Evolutionary conservation across 768 basidiomycete genomes (phyloP).

Genomic region (Podaxis sp.): DNA sequence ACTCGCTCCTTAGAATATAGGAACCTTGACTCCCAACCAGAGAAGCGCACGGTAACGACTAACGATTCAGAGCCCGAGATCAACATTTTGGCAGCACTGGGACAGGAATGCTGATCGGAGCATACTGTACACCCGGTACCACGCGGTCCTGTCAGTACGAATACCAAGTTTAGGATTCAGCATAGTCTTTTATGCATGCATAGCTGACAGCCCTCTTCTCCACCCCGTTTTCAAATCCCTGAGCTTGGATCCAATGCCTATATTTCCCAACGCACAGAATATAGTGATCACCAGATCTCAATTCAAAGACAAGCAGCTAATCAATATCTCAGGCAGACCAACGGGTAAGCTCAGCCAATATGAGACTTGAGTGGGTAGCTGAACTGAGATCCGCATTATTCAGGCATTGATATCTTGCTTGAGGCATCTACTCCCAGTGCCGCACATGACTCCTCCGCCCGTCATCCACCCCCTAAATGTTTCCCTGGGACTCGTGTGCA

Average conservation of each 20-base stretch:
- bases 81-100: too few relatives aligned
- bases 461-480: background rate
- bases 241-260: background rate
- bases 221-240: background rate
- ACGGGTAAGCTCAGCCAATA: background rate
- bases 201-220: background rate
- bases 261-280: background rate
- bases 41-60: too few relatives aligned
- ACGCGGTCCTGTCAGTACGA: too few relatives aligned
- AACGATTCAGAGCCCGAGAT: too few relatives aligned
- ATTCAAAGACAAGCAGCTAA: background rate
- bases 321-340: background rate
- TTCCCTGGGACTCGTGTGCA: constrained; percentile 6
- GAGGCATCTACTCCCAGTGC: background rate
- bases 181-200: background rate
- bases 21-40: too few relatives aligned
- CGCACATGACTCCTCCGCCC: background rate
- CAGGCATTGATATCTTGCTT: background rate
- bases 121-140: too few relatives aligned
- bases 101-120: too few relatives aligned
- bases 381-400: background rate
- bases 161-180: background rate
- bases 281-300: background rate
- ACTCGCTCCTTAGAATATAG: too few relatives aligned
- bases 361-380: background rate